Percentiles rank a stretch among this genome's conserved stretches.
phyloP scores from a whole-genome alignment of 352 stramenopile genomes.

The Globisporangium viniferum region DNA sequence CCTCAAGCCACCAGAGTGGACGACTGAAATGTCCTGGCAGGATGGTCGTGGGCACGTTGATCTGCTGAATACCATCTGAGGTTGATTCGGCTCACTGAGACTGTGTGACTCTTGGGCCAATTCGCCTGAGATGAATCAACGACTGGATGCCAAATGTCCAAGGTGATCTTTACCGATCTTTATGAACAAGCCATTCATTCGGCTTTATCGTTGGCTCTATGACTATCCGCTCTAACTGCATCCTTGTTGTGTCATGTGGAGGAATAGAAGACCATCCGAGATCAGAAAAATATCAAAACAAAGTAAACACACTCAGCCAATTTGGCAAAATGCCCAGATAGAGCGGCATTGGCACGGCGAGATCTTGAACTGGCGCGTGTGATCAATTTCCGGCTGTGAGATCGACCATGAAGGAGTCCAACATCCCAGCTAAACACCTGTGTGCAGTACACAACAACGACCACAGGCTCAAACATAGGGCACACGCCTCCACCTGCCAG shows the following conservation, averaged over 20 bases:
- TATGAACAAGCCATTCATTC: background rate
- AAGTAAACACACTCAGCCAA: too few relatives aligned
- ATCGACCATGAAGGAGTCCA: constrained; percentile 3
- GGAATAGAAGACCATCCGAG: background rate
- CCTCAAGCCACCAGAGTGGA: background rate
- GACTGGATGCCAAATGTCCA: background rate
- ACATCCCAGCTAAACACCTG: background rate
- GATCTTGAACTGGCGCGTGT: constrained; percentile 3
- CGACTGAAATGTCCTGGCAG: background rate
- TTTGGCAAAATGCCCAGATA: background rate
- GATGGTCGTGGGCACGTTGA: background rate
- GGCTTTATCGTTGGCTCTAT: background rate
- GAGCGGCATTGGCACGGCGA: background rate
- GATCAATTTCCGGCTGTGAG: constrained; percentile 2
- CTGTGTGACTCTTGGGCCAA: background rate
- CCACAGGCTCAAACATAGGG: background rate
- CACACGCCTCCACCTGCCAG: background rate
- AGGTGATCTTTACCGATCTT: background rate
- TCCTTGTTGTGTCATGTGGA: constrained; percentile 1
- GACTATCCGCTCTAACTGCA: constrained; percentile 1
- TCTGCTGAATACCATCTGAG: background rate
- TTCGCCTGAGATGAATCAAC: background rate
- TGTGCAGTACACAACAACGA: background rate
- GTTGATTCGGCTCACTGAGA: background rate
- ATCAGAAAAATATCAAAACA: background rate